phyloP scores from a whole-genome alignment of 2,329 filamentous ascomycete genomes.

The Colletotrichum viniferum region DNA sequence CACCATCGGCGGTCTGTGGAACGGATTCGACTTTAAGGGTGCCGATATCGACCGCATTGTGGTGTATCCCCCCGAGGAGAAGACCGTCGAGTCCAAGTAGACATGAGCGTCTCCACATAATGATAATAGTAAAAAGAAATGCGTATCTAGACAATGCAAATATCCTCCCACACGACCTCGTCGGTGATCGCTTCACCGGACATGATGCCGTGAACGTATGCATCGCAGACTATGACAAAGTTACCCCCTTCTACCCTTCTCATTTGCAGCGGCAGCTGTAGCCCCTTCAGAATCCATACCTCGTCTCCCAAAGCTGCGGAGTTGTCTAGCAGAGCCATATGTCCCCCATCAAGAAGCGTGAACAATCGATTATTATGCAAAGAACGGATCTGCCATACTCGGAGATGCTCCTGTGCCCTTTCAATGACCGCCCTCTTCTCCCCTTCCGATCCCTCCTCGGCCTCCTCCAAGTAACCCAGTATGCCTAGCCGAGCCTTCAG shows the following conservation, averaged over 20 bases:
- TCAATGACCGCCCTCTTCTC: background rate
- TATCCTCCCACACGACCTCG: background rate
- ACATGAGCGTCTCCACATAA: background rate
- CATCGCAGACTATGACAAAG: background rate
- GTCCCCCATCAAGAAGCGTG: background rate
- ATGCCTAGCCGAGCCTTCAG: background rate
- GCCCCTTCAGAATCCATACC: background rate
- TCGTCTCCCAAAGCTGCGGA: background rate
- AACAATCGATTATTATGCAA: background rate
- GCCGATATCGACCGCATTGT: conserved; percentile 64
- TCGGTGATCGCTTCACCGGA: background rate
- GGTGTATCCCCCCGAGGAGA: conserved; percentile 59
- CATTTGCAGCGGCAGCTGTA: background rate
- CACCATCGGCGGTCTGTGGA: conserved; percentile 60
- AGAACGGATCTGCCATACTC: background rate
- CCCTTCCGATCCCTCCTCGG: background rate
- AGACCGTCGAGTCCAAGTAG: conserved; percentile 1
- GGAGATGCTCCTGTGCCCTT: background rate
- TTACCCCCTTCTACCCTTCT: background rate
- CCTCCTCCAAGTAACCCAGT: background rate
- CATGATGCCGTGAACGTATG: background rate
- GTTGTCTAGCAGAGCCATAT: background rate
- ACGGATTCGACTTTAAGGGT: conserved; percentile 60
- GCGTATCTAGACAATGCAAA: background rate
- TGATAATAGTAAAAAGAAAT: background rate